Conservation (phyloP, 2,329 filamentous ascomycete genomes). For the Penicillium sp. region DNA sequence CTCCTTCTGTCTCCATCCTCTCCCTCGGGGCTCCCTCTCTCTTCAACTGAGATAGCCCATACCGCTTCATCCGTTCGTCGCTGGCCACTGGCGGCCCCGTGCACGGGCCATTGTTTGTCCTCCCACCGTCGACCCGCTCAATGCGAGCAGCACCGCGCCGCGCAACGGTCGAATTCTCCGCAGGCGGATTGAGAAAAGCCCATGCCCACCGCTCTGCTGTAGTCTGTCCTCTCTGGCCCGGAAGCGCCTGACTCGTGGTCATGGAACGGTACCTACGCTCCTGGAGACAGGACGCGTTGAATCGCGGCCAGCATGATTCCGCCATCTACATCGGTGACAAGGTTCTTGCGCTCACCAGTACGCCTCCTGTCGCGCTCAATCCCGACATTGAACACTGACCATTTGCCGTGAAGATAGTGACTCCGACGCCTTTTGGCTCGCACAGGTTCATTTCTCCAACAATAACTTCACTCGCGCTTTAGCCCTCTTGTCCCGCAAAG, state of each 20-base stretch:
- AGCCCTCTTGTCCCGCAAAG: constrained; percentile 79
- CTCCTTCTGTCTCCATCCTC: neutral
- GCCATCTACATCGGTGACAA: constrained; percentile 98
- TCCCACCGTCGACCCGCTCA: constrained; percentile 24
- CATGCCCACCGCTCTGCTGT: neutral
- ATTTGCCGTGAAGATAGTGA: constrained; percentile 71
- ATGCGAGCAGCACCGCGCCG: constrained; percentile 17
- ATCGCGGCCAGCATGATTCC: constrained; percentile 94
- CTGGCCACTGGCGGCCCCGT: neutral
- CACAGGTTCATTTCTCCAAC: constrained; percentile 95
- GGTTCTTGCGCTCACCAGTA: constrained; percentile 88
- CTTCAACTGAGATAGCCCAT: too few relatives aligned
- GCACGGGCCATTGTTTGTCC: constrained; percentile 29
- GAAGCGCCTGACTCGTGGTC: constrained; percentile 9
- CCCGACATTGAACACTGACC: constrained; percentile 9
- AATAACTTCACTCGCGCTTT: constrained; percentile 94
- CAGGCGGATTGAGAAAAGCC: neutral
- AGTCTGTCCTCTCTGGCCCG: neutral
- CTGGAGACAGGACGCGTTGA: constrained; percentile 93
- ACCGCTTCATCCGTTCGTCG: neutral
- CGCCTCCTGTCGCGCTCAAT: neutral
- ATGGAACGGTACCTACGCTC: constrained; percentile 95
- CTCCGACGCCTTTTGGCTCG: constrained; percentile 93
- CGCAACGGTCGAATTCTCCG: constrained; percentile 13
- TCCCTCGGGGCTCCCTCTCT: too few relatives aligned